Conservation (phyloP, 2,329 filamentous ascomycete species). For the Bretziella fagacearum region DNA sequence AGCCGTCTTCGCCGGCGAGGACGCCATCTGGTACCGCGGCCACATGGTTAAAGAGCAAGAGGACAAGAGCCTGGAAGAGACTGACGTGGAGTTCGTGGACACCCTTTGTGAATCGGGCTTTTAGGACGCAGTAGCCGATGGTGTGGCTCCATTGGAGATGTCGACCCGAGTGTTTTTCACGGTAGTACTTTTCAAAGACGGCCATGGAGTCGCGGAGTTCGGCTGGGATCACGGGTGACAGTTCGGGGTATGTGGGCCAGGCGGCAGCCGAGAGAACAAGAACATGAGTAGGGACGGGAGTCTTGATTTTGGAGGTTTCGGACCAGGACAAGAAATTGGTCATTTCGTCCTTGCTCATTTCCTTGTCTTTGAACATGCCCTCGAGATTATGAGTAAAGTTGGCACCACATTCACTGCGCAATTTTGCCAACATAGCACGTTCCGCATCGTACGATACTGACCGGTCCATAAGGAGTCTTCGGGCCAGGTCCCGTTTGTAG, state of each 20-base stretch:
- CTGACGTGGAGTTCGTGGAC: constrained; percentile 80
- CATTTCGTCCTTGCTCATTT: constrained; percentile 86
- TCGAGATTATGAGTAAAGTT: constrained; percentile 95
- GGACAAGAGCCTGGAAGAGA: constrained; percentile 78
- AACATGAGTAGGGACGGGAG: constrained; percentile 42
- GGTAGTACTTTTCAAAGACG: constrained; percentile 73
- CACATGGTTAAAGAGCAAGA: constrained; percentile 74
- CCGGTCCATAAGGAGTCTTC: constrained; percentile 74
- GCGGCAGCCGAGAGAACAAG: constrained; percentile 80
- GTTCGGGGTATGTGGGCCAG: constrained; percentile 82
- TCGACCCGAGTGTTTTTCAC: constrained; percentile 73
- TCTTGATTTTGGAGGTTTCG: constrained; percentile 34
- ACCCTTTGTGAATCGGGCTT: constrained; percentile 62
- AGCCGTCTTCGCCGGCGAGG: constrained; percentile 24
- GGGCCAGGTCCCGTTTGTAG: constrained; percentile 93
- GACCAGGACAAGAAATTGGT: constrained; percentile 49
- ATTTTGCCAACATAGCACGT: constrained; percentile 79
- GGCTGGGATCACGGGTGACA: constrained; percentile 52
- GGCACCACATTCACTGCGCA: constrained; percentile 85
- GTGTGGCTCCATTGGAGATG: constrained; percentile 83
- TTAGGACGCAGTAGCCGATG: constrained; percentile 78
- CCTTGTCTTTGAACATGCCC: constrained; percentile 98
- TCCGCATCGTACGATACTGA: constrained; percentile 93
- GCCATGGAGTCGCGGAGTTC: constrained; percentile 61
- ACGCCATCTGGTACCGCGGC: constrained; percentile 17